Conservation (phyloP, 2,329 filamentous ascomycete species). For the Pseudogymnoascus sp. region DNA sequence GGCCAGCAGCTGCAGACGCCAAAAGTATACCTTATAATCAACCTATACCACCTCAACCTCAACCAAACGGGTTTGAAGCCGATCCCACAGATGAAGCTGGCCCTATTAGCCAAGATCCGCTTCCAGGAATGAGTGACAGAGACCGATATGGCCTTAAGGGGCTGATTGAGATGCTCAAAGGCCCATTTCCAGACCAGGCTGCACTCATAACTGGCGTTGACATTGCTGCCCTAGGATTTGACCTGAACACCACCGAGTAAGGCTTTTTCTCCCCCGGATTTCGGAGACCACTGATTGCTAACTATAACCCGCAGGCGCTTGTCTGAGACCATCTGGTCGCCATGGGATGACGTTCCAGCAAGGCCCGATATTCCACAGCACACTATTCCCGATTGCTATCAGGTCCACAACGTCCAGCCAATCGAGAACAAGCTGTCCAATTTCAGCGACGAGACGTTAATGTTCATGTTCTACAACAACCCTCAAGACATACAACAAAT, state of each 20-base stretch:
- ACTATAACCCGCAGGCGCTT: constrained; percentile 29
- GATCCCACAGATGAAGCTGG: constrained; percentile 19
- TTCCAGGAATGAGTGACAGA: constrained; percentile 52
- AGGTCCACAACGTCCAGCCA: constrained; percentile 57
- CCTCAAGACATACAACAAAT: constrained; percentile 56
- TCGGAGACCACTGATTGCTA: constrained; percentile 12
- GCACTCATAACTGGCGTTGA: constrained; percentile 55
- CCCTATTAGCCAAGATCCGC: constrained; percentile 46
- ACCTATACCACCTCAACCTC: not conserved
- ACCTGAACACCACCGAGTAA: constrained; percentile 51
- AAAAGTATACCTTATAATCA: not conserved
- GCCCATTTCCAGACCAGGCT: constrained; percentile 56
- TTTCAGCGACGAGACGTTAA: constrained; percentile 62
- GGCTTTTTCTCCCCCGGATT: constrained; percentile 22
- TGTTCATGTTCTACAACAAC: constrained; percentile 64
- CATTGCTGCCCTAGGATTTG: constrained; percentile 48
- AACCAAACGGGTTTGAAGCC: not conserved
- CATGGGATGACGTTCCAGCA: constrained; percentile 53
- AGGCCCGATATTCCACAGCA: constrained; percentile 51
- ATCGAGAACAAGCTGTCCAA: constrained; percentile 58
- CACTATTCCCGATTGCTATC: constrained; percentile 58
- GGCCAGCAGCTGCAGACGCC: not conserved
- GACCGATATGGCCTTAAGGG: constrained; percentile 62
- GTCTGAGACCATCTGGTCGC: constrained; percentile 52
- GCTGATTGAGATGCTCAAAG: constrained; percentile 51